Evolutionary conservation across 2,329 filamentous ascomycete species (phyloP).

Genomic region (Xylariaceae sp.): DNA sequence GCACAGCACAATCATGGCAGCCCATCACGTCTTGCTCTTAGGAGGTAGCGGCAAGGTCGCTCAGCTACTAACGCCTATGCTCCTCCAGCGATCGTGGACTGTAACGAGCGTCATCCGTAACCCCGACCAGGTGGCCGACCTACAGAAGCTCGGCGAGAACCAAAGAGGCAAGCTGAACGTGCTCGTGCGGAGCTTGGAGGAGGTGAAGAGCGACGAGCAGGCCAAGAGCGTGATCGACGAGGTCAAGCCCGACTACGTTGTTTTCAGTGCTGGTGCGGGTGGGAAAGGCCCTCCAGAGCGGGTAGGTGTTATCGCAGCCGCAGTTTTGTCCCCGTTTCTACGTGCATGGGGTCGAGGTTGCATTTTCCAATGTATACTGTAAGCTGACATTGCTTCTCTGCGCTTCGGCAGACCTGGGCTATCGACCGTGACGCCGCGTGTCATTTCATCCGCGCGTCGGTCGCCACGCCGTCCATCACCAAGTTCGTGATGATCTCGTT

Average conservation of each 20-base stretch:
- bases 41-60: conserved; percentile 84
- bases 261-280: conserved; percentile 71
- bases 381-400: neutral
- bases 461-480: conserved; percentile 57
- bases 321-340: neutral
- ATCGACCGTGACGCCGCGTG: conserved; percentile 63
- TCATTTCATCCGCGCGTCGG: conserved; percentile 65
- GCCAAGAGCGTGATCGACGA: conserved; percentile 67
- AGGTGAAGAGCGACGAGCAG: conserved; percentile 67
- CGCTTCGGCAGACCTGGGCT: conserved; percentile 33
- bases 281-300: conserved; percentile 62
- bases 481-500: conserved; percentile 72
- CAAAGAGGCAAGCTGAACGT: conserved; percentile 70
- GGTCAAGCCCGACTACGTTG: conserved; percentile 68
- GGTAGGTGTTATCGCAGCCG: conserved; percentile 36
- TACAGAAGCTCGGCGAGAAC: conserved; percentile 65
- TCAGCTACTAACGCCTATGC: conserved; percentile 74
- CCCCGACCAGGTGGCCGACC: conserved; percentile 67
- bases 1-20: conserved; percentile 10
- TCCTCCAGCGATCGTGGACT: conserved; percentile 75
- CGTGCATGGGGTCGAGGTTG: too few species aligned
- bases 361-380: too few species aligned
- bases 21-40: conserved; percentile 69
- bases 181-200: conserved; percentile 73
- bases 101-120: conserved; percentile 81